Evolutionary conservation across 2,329 filamentous ascomycete genomes (phyloP), one percentile per base, ranked within the genome.

Genomic region (Colletotrichum liaoningense): DNA sequence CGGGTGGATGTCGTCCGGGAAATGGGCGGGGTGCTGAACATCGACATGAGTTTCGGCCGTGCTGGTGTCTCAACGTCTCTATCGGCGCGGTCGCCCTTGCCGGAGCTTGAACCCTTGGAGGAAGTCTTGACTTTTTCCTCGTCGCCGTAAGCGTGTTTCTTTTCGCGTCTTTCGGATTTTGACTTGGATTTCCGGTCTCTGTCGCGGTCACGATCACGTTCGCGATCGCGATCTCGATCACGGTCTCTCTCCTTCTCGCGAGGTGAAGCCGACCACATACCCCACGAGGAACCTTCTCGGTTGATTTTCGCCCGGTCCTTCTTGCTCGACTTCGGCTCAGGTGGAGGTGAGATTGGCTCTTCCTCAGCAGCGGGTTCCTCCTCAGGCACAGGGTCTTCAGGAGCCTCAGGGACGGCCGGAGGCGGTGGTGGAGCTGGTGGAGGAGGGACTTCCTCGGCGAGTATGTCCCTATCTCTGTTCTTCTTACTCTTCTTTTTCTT

Each of bases 221-320:
- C 77, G 38, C 42, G 56, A 63, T 64, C 72, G 12, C 24, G 35
- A 3, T 65, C 63, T 24, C 42, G 56, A 64, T 64, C 72, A 8
- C 24, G 35, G 2, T 65, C 63, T 75, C 76, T 59, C 2, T 72
- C 79, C 68, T 84, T 82, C 65, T 81, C 82, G 52, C 77, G 80
- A 22, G 84, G 80, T 3, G 87, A 83, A 19, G 91, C 88, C 22
- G 89, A 90, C 93, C 93, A 96, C 80, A 91, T 91, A 46, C 92
- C 93, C 94, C 95, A 97, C 35, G 93, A 91, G 14, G 87, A 88
- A 72, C 89, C 88, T 49, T 93, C 92, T 71, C 94, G 93, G 77
- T 91, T 93, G 75, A 95, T 90, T 79, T 93, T 94, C 33, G 93
- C 85, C 16, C 95, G 93, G 75, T 97, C 94, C 80, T 93, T 97